Evolutionary conservation across 1,139 yeast species (phyloP).

Genomic region (Candida sanyaensis): DNA sequence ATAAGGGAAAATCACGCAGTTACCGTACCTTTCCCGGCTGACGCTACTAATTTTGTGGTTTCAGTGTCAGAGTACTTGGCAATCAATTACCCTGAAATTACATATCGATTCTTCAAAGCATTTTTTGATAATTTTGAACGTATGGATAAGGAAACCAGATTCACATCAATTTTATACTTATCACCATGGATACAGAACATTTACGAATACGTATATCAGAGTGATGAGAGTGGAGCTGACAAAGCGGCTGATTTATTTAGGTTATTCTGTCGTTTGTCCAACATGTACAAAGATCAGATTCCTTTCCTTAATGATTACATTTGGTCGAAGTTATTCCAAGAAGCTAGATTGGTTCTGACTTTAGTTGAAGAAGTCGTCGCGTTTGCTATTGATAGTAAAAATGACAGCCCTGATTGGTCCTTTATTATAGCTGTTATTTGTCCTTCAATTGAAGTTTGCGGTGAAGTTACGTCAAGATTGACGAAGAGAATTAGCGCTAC

Average conservation of each 20-base stretch:
- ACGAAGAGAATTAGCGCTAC: constrained; percentile 55
- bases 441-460: constrained; percentile 76
- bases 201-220: constrained; percentile 56
- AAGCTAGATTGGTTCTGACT: constrained; percentile 57
- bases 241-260: constrained; percentile 63
- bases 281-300: constrained; percentile 44
- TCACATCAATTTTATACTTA: constrained; percentile 53
- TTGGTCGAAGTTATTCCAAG: constrained; percentile 72
- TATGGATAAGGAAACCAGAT: constrained; percentile 32
- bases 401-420: constrained; percentile 71
- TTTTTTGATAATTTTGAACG: constrained; percentile 59
- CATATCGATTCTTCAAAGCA: constrained; percentile 62
- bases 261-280: constrained; percentile 62
- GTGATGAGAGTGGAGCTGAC: constrained; percentile 60
- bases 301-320: constrained; percentile 50
- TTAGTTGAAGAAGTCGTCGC: constrained; percentile 74
- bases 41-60: constrained; percentile 64
- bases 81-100: constrained; percentile 55
- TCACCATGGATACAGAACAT: constrained; percentile 83
- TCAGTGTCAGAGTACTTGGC: constrained; percentile 63
- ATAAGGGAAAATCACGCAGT: constrained; percentile 57
- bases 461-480: constrained; percentile 59
- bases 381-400: constrained; percentile 74
- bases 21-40: constrained; percentile 72
- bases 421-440: constrained; percentile 63